These are phyloP conservation scores for Beauveria brongniartii DNA, from an alignment of 2,329 filamentous ascomycete genomes.

Conservation along the genomic window DNA sequence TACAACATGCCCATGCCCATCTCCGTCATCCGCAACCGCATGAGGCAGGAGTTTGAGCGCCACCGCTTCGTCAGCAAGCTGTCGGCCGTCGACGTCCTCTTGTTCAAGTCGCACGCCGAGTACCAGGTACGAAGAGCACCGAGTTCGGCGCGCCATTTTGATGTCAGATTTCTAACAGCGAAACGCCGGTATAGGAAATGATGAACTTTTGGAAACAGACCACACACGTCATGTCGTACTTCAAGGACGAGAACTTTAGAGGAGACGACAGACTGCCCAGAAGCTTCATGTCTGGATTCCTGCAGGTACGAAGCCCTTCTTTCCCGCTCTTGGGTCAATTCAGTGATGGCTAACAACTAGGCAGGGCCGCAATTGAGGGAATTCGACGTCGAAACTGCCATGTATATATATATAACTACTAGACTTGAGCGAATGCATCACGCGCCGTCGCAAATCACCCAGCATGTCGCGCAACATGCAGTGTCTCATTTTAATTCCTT, in stretches of 20 bases:
- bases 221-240: slow-evolving; percentile 93
- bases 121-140: slow-evolving; percentile 63
- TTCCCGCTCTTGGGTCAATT: background rate
- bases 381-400: slow-evolving; percentile 12
- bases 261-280: slow-evolving; percentile 70
- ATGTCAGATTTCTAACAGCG: background rate
- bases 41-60: slow-evolving; percentile 94
- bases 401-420: slow-evolving; percentile 29
- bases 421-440: slow-evolving; percentile 15
- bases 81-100: slow-evolving; percentile 75
- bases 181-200: slow-evolving; percentile 60
- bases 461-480: background rate
- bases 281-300: slow-evolving; percentile 89
- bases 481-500: background rate
- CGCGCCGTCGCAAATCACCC: background rate
- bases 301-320: slow-evolving; percentile 60
- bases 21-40: slow-evolving; percentile 80
- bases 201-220: slow-evolving; percentile 99
- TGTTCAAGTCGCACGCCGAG: slow-evolving; percentile 87
- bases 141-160: background rate
- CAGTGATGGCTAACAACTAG: slow-evolving; percentile 14
- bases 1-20: slow-evolving; percentile 89
- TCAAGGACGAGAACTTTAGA: slow-evolving; percentile 74
- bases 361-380: slow-evolving; percentile 49
- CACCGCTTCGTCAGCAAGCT: slow-evolving; percentile 90